Evolutionary conservation across 2,329 filamentous ascomycete genomes (phyloP).

Genomic region (Aspergillus sp.): DNA sequence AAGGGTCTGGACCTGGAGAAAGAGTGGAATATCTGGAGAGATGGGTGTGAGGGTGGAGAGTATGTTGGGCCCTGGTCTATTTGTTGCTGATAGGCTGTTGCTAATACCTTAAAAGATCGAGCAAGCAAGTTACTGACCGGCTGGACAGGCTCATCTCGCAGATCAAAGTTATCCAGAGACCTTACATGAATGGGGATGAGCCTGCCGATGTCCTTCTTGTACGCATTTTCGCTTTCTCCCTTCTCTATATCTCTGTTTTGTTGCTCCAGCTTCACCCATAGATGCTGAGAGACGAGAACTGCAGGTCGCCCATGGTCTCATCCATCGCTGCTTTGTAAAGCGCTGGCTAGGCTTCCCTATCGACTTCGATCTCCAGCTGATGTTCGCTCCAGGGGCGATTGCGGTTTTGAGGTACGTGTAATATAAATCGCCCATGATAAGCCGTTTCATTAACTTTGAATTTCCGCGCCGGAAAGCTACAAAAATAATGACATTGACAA

Average conservation of each 20-base stretch:
- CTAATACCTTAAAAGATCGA: neutral
- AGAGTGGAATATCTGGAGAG: conserved; percentile 62
- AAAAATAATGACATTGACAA: neutral
- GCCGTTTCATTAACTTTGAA: neutral
- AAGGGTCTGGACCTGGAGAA: conserved; percentile 54
- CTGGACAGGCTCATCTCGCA: neutral
- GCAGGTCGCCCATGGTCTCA: neutral
- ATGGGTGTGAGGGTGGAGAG: conserved; percentile 64
- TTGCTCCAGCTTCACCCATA: neutral
- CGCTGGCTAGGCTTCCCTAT: neutral
- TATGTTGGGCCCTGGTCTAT: conserved; percentile 30
- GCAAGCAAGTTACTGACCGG: neutral
- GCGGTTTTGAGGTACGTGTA: neutral
- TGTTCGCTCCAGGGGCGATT: neutral
- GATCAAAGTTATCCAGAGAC: neutral
- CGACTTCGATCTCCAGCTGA: neutral
- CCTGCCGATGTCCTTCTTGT: neutral
- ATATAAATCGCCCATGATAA: neutral
- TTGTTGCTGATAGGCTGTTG: neutral
- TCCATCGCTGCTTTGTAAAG: neutral
- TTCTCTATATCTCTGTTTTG: no score
- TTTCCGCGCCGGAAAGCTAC: neutral
- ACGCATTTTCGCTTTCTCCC: neutral
- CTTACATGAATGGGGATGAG: neutral
- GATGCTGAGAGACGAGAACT: neutral